phyloP scores from a whole-genome alignment of 345 rosid genomes.

The Euclidium syriacum region DNA sequence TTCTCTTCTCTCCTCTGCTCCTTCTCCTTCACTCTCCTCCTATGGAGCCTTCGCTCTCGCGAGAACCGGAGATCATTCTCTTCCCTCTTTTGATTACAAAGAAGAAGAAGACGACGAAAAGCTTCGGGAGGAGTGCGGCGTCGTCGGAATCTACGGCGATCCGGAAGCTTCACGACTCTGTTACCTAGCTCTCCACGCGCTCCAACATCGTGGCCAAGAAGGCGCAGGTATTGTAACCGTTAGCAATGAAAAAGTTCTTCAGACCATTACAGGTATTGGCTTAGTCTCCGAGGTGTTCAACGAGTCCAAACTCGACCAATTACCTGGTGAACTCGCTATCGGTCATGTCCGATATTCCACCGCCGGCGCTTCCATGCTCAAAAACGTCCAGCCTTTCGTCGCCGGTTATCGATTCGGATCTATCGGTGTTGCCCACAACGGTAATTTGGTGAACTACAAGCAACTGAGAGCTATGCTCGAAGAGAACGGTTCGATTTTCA shows the following conservation, averaged over 20 bases:
- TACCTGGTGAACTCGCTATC: slow-evolving; percentile 79
- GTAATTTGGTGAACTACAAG: slow-evolving; percentile 78
- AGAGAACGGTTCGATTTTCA: slow-evolving; percentile 85
- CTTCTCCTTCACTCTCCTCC: slow-evolving; percentile 10
- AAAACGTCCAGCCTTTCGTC: slow-evolving; percentile 97
- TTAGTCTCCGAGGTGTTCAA: slow-evolving; percentile 91
- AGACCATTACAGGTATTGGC: slow-evolving; percentile 89
- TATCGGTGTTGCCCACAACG: slow-evolving; percentile 93
- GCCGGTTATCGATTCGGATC: slow-evolving; percentile 89
- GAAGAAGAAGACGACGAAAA: slow-evolving; percentile 50
- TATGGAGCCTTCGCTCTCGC: slow-evolving; percentile 28
- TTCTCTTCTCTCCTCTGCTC: not conserved
- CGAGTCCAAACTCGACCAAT: slow-evolving; percentile 74
- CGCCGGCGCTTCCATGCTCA: slow-evolving; percentile 89
- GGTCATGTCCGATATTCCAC: slow-evolving; percentile 97
- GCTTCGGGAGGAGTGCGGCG: slow-evolving; percentile 98
- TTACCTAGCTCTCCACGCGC: slow-evolving; percentile 88
- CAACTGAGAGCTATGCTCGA: slow-evolving; percentile 65
- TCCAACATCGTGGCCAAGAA: slow-evolving; percentile 98
- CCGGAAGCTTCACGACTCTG: slow-evolving; percentile 89
- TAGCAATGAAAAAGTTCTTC: slow-evolving; percentile 49
- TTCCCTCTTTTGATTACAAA: not conserved
- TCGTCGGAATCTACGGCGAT: slow-evolving; percentile 90
- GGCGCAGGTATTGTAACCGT: slow-evolving; percentile 98
- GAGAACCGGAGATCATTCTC: slow-evolving; percentile 11